Evolutionary conservation across 257 asterid species (phyloP).

Genomic region (Solanum neorickii): DNA sequence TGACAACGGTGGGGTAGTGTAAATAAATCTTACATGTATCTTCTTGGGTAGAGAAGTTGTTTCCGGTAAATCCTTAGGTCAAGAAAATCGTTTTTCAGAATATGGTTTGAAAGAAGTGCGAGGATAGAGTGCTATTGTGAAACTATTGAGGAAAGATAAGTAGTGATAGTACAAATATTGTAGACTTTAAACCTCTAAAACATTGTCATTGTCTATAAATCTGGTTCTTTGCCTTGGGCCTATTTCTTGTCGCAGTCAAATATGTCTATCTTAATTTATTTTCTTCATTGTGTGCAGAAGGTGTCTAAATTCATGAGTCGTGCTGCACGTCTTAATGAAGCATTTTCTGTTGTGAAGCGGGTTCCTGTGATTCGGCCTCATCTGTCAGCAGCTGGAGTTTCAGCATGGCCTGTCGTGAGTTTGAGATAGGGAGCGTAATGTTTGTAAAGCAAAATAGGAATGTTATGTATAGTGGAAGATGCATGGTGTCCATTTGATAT

Average conservation of each 20-base stretch:
- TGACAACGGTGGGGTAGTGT: neutral
- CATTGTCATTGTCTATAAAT: neutral
- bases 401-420: slow-evolving; percentile 62
- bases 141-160: neutral
- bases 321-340: slow-evolving; percentile 1
- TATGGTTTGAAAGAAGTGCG: neutral
- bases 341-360: slow-evolving; percentile 81
- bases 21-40: neutral
- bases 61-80: neutral
- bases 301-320: slow-evolving; percentile 48
- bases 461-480: neutral
- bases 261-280: too few relatives aligned
- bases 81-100: neutral
- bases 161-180: neutral
- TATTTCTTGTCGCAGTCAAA: neutral
- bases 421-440: slow-evolving; percentile 33
- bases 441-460: neutral
- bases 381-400: slow-evolving; percentile 48
- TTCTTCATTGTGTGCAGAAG: slow-evolving; percentile 27
- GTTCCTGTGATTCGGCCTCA: slow-evolving; percentile 78
- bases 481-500: neutral
- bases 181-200: neutral
- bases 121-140: neutral
- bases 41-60: neutral
- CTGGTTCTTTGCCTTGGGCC: neutral